Base-by-base conservation (phyloP, 83 land plant genomes). In the Picea abies region DNA sequence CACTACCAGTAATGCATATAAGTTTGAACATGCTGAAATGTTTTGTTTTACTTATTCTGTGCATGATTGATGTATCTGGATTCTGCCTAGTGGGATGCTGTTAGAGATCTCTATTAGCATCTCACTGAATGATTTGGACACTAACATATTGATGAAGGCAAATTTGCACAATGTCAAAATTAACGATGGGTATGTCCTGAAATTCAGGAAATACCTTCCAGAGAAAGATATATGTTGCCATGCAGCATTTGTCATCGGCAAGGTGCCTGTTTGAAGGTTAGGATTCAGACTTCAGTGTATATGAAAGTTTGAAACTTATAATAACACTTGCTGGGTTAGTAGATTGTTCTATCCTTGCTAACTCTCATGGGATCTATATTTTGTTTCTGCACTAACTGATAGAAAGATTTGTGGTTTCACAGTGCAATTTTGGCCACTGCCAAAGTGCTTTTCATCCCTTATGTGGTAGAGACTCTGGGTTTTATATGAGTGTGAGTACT, bases 391-490 rank as follows among this genome's bases (percentile, higher is more conserved):
- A 70, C 35, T 71, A 25, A 61, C 15, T 39, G 44, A 32, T 1
- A 44, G 14, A 49, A 8, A 58, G 9, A 76, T 81, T 77, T 67
- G 23, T 80, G 3, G 65, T 76, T 79, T 78, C 44, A 80, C 94
- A 97, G 99, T 97, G 99, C 84, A 91, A 87, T 69, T 91, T 90
- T 87, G 99, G 96, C 22, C 90, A 95, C 75, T 97, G 99, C 78
- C 94, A 90, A 68, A 86, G 87, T 75, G 85, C 92, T 9, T 97
- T 97, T 82, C 99, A 97, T 86, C 94, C 99, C 0, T 78, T 87
- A 22, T 97, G 99, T 88, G 99, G 92, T 20, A 91, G 95, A 89
- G 89, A 87, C 70, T 85, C 95, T 84, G 95, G 95, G 12, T 88
- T 94, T 49, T 93, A 88, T 65, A 92, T 95, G 96, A 94, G 65